These are phyloP conservation scores for Antitrichia curtipendula DNA, from an alignment of 225 moss, liverwort and hornwort genomes.

Conservation along the genomic window DNA sequence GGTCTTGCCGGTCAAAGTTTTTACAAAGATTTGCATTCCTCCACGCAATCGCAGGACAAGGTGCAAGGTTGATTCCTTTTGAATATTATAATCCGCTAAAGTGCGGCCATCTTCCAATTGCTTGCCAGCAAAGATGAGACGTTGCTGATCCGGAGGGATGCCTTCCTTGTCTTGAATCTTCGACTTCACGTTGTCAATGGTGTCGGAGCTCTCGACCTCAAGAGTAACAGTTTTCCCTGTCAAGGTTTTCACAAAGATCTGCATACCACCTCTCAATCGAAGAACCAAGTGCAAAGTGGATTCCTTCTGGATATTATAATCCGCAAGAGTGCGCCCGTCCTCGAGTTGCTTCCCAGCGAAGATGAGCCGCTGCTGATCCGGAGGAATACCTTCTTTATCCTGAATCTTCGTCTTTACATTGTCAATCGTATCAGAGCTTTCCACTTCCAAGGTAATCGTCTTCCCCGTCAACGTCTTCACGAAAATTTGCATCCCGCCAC, in stretches of 20 bases:
- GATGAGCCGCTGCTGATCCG: constrained; percentile 17
- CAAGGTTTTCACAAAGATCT: constrained; percentile 24
- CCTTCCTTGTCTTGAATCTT: constrained; percentile 37
- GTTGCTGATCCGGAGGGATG: constrained; percentile 20
- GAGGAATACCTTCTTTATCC: constrained; percentile 19
- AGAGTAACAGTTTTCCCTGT: constrained; percentile 21
- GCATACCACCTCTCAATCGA: constrained; percentile 21
- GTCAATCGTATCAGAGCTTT: constrained; percentile 18
- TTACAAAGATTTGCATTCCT: constrained; percentile 27
- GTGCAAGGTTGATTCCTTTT: constrained; percentile 30
- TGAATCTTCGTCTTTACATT: constrained; percentile 24
- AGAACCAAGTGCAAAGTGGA: constrained; percentile 18
- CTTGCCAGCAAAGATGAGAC: constrained; percentile 32
- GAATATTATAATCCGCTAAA: constrained; percentile 29
- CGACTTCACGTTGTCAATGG: constrained; percentile 25
- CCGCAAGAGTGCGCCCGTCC: constrained; percentile 17
- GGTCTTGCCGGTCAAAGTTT: constrained; percentile 16
- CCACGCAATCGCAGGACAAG: constrained; percentile 27
- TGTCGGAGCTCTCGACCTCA: constrained; percentile 24
- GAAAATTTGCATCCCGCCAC: constrained; percentile 27
- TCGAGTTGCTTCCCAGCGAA: constrained; percentile 26
- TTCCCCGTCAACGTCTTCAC: constrained; percentile 35
- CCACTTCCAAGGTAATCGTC: constrained; percentile 20
- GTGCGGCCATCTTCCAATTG: constrained; percentile 38
- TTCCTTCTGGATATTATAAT: constrained; percentile 28